Evolutionary conservation across 176 grass and related monocot genomes (phyloP), one percentile per base, ranked within the genome.

Genomic region (Carex littledalei): DNA sequence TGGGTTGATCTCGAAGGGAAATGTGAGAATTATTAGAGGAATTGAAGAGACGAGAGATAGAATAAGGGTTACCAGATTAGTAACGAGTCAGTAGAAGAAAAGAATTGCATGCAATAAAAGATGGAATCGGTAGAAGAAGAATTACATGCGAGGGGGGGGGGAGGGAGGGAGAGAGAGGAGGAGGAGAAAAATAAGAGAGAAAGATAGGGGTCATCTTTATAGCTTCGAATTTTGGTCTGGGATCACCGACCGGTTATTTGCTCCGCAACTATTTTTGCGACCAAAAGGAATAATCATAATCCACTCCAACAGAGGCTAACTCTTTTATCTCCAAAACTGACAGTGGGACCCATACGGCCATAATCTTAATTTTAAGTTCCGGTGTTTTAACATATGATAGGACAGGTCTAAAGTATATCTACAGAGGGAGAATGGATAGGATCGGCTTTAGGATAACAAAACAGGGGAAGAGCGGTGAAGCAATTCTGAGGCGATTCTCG

Each of bases 121-220:
- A 78, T 6, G 6, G 24, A 56, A 78, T 78, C 26, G 6, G 68
- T 9, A n/a, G 16, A 78, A 56, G 70, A 74, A 22, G 15, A 67
- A 71, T 71, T 71, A 43, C 68, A 71, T 71, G 67, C 35, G 67
- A 6, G 21, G 14, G 34, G 3, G 14, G 18, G 3, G 14, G 17
- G 18, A 39, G 37, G 17, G 18, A 39, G 37, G 5, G 49, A 12
- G 45, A 24, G 34, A 17, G 14, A 31, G 7, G 29, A 67, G 37
- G 34, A n/a, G 1, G 26, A 57, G 52, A 78, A 72, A 26, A 78
- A 56, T 0, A 6, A 16, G 32, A 6, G 6, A 18, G 14, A 57
- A 53, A 78, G 74, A 78, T 78, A 78, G 52, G 74, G 68, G 43
- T 78, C 47, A 24, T 34, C 26, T 78, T 78, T 78, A 78, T 78